These are phyloP conservation scores for Phaeosphaeria sp. DNA, from an alignment of 2,329 filamentous ascomycete genomes.

Conservation along the genomic window DNA sequence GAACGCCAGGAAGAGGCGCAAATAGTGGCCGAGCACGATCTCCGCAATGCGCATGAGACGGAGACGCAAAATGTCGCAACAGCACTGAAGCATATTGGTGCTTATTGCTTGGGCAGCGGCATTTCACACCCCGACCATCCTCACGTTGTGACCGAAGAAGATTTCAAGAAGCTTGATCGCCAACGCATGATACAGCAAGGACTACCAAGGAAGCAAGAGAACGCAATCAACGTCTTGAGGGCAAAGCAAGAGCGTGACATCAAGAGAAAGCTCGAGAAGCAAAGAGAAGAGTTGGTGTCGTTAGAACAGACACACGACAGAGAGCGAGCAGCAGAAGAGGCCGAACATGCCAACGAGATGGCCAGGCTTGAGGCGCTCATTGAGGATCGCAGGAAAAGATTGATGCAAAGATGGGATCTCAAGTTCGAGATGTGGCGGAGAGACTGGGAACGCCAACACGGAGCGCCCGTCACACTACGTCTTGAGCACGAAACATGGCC, in stretches of 20 bases:
- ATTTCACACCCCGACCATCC: conserved; percentile 26
- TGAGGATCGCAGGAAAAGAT: conserved; percentile 37
- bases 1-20: conserved; percentile 55
- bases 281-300: conserved; percentile 49
- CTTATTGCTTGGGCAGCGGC: conserved; percentile 52
- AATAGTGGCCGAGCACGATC: conserved; percentile 51
- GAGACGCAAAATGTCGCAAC: conserved; percentile 54
- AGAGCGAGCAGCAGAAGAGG: conserved; percentile 44
- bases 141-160: conserved; percentile 53
- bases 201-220: conserved; percentile 52
- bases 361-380: conserved; percentile 43
- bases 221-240: conserved; percentile 56
- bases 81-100: conserved; percentile 57
- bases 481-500: conserved; percentile 43
- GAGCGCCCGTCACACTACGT: conserved; percentile 20
- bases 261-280: conserved; percentile 45
- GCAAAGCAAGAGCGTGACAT: conserved; percentile 53
- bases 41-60: conserved; percentile 49
- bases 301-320: conserved; percentile 42
- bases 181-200: conserved; percentile 47
- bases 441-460: conserved; percentile 43
- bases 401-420: conserved; percentile 49
- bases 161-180: conserved; percentile 52
- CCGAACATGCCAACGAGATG: conserved; percentile 40
- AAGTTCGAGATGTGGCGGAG: conserved; percentile 49